Evolutionary conservation across 805 yeast species (phyloP).

Genomic region (Candida ficus): DNA sequence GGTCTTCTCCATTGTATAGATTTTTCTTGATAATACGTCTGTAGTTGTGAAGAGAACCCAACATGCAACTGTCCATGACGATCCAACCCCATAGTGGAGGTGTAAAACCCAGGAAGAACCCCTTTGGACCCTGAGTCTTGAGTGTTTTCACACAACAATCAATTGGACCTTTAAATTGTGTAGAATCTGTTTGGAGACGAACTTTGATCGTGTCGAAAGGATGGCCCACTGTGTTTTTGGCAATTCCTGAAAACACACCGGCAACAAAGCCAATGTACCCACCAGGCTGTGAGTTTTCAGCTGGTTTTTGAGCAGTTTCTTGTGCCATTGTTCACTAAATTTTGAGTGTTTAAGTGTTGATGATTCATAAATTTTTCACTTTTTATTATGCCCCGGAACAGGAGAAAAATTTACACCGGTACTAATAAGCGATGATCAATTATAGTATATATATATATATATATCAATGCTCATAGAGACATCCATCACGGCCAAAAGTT

Average conservation of each 20-base stretch:
- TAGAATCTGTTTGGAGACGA: slow-evolving; percentile 71
- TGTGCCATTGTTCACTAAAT: background rate
- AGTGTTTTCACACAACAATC: slow-evolving; percentile 76
- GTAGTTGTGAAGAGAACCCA: slow-evolving; percentile 81
- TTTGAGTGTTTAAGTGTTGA: background rate
- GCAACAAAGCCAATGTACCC: slow-evolving; percentile 71
- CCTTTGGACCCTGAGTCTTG: slow-evolving; percentile 68
- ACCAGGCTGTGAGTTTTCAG: slow-evolving; percentile 14
- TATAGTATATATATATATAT: too few species aligned
- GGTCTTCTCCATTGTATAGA: slow-evolving; percentile 50
- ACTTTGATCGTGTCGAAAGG: slow-evolving; percentile 92
- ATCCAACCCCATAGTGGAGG: slow-evolving; percentile 96
- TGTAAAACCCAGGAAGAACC: slow-evolving; percentile 85
- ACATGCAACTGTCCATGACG: slow-evolving; percentile 85
- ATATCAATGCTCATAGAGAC: slow-evolving; percentile 43
- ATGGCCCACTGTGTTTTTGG: slow-evolving; percentile 87
- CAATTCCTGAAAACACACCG: slow-evolving; percentile 82
- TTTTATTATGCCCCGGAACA: too few species aligned
- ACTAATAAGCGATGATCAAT: slow-evolving; percentile 3
- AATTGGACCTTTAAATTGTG: slow-evolving; percentile 71
- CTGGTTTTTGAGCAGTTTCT: background rate
- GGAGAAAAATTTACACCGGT: background rate
- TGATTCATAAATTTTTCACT: too few species aligned
- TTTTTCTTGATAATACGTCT: slow-evolving; percentile 60
- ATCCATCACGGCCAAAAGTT: slow-evolving; percentile 66